Base-by-base conservation (phyloP, 345 rosid genomes). In the sweet orange (Citrus sinensis) region DNA sequence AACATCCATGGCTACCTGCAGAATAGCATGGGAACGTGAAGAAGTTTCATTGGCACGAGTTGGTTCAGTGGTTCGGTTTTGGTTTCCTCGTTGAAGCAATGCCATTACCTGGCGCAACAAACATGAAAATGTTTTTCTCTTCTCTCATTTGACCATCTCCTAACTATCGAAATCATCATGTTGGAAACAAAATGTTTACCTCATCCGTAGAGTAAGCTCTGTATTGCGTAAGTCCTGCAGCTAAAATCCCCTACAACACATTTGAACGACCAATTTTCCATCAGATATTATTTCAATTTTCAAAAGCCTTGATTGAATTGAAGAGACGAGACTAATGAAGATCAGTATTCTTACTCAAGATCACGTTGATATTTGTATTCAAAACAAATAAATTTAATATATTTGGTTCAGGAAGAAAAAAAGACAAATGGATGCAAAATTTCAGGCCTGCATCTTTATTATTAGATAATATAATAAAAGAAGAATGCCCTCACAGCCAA, bases 201-300 rank as follows among this genome's bases (percentile, higher is more conserved):
- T 95, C 98, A 81, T 93, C 98, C 0, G 95, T 89, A 78, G 98
- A 95, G 71, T 92, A 95, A 87, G 98, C 98, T 88, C 93, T 87
- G 88, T 93, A 93, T 55, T 92, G 98, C 19, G 98, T 95, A 75
- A 95, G 91, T 67, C 98, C 98, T 62, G 98, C 97, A 40, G 98
- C 98, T 54, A 92, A 83, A 65, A 91, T 95, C 75, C 98, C 98
- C 98, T 95, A 84, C 56, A 64, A 66, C 14, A 59, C 70, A 82
- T 70, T 70, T 68, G 67, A 75, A 68, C 59, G 54, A 66, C 54
- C 78, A 67, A 46, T 71, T 54, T 66, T 67, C 25, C 10, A 17
- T 66, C n/a, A 73, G 40, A 58, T 65, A 55, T 30, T 61, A 72
- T 67, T 59, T 74, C 24, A 59, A 34, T 30, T 27, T 58, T 42